Evolutionary conservation across 257 asterid species (phyloP).

Genomic region (Solanum chilense): DNA sequence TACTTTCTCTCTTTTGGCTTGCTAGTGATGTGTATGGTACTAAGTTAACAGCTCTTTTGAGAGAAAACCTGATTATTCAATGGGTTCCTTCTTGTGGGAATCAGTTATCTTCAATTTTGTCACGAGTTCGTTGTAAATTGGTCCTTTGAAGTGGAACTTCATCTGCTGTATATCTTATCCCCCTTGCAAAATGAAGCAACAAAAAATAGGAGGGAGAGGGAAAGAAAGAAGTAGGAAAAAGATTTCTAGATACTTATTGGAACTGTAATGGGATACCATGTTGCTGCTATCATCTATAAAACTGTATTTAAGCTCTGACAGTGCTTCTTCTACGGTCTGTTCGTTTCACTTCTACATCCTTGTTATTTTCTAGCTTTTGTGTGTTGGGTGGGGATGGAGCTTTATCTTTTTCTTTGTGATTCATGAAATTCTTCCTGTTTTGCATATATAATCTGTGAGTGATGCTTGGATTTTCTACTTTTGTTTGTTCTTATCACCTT

Average conservation of each 20-base stretch:
- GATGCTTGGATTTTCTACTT: background rate
- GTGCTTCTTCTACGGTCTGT: background rate
- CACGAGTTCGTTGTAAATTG: background rate
- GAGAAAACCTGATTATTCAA: background rate
- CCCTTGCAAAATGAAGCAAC: background rate
- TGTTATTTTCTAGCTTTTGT: background rate
- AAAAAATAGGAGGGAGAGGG: background rate
- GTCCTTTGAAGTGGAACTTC: background rate
- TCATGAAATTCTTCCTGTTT: background rate
- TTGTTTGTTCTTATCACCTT: background rate
- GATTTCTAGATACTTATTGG: background rate
- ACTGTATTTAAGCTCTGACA: background rate
- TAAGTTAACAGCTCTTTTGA: background rate
- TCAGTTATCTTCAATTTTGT: background rate
- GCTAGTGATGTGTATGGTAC: background rate
- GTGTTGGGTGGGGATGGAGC: background rate
- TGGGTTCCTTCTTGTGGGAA: background rate
- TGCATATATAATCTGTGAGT: background rate
- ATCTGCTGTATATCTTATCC: background rate
- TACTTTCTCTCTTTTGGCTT: background rate
- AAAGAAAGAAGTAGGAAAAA: background rate
- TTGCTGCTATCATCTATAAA: background rate
- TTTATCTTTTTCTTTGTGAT: background rate
- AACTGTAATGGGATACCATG: background rate
- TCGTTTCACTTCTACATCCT: background rate